Evolutionary conservation across 1,284 basidiomycete genomes (phyloP), one percentile per base, ranked within the genome.

Genomic region (Fomitopsis betulina): DNA sequence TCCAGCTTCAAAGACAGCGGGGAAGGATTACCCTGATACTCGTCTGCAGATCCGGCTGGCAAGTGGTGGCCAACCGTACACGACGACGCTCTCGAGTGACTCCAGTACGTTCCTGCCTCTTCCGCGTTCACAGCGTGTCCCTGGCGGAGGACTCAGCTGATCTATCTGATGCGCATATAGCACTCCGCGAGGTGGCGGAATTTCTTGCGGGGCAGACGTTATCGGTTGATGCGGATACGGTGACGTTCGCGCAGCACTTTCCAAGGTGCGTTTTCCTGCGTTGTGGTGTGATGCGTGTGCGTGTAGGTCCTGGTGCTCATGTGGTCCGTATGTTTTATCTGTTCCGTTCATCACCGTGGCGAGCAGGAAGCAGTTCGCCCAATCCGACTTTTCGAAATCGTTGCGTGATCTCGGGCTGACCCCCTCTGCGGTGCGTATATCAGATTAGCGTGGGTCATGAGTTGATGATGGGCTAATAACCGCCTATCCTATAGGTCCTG

Each of bases 21-120:
- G 86, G 33, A 85, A 81, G 62, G 91, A 94, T 58, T 91, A 87
- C 73, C 87, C 87, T 57, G 88, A 94, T 67, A 93, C 93, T 2
- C 79, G 93, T 58, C 75, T 96, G 56, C 93, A 94, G 73, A 93
- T 96, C 60, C 83, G 94, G 30, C 74, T 95, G 68, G 83, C 89
- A 12, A 84, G 81, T 15, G 93, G 91, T 23, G 92, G 91, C 0
- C 79, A 83, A 64, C 93, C 92, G 9, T 82, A 91, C 60, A 89
- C 87, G 17, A 93, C 90, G 32, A 91, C 91, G 1, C 76, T 95
- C 57, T 76, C 88, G 2, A 93, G 90, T 63, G 88, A 93, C 63
- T 79, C 85, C 21, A 85, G 92, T 93, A 69, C 68, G 89, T 82
- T 12, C 33, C 47, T 45, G 21, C 10, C 17, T 42, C 49, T 50